A percentile compares a stretch with the other conserved stretches of the same genome.
phyloP scores from a whole-genome alignment of 441 rosid species.

The Adansonia madagascariensis region DNA sequence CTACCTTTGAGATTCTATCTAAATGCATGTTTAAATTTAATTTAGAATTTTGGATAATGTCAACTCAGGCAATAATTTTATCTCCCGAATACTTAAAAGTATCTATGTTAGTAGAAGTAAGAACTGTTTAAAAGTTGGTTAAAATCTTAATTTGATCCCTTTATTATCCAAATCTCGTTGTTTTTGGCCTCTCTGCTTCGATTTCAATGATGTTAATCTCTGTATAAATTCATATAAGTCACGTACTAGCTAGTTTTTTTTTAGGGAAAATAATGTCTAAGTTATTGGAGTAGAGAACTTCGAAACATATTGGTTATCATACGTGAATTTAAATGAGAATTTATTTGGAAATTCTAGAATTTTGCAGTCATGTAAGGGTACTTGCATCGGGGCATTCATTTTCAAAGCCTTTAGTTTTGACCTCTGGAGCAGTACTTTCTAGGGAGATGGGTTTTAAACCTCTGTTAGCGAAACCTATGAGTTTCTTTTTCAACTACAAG shows the following conservation, averaged over 20 bases:
- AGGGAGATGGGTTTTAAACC: slow-evolving; percentile 17
- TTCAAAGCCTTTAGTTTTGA: slow-evolving; percentile 20
- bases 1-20: background rate
- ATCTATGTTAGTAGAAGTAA: background rate
- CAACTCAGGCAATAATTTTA: background rate
- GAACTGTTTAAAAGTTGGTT: no score
- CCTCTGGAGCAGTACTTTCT: slow-evolving; percentile 9
- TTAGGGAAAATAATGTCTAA: background rate
- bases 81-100: no score
- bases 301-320: background rate
- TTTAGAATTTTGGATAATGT: background rate
- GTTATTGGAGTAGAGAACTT: background rate
- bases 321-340: background rate
- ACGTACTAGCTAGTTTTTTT: background rate
- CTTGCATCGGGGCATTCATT: slow-evolving; percentile 4
- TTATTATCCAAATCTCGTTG: no score
- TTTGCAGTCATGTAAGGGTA: background rate
- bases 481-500: slow-evolving; percentile 17
- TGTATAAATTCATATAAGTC: background rate
- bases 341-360: background rate
- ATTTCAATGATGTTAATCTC: no score
- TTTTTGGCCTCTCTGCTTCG: no score
- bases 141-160: no score
- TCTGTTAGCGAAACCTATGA: background rate
- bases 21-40: background rate